Base-by-base conservation (phyloP, 1,284 basidiomycete species). In the Lentinus polychrous region DNA sequence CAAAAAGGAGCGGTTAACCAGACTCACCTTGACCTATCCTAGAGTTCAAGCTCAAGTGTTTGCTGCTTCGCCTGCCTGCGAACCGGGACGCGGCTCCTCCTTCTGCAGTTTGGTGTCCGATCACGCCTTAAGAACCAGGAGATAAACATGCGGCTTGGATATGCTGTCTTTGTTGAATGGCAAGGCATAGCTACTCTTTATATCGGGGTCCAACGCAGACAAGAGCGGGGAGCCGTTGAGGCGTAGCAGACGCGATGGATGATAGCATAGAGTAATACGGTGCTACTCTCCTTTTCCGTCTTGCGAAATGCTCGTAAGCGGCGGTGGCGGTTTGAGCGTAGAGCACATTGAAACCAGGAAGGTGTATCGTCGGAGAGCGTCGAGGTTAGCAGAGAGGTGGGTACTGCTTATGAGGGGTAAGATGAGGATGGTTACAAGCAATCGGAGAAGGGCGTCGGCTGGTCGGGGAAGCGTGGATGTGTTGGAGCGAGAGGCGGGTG, bases 101-200 rank as follows among this genome's bases (percentile, higher is more conserved):
- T n/a, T n/a, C n/a, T n/a, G n/a, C n/a, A n/a, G n/a, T n/a, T n/a
- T n/a, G n/a, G n/a, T n/a, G n/a, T n/a, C n/a, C n/a, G n/a, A n/a
- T n/a, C n/a, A n/a, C n/a, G n/a, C n/a, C n/a, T n/a, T n/a, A n/a
- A n/a, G n/a, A n/a, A n/a, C n/a, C n/a, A 97, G 71, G 6, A 98
- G 78, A 56, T 94, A 88, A 57, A 91, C 79, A 4, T 97, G 65
- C 0, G 92, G 81, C 0, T 74, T 66, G 47, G 87, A 72, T 1
- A 79, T 65, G 91, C 93, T 97, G 60, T 91, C 87, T 3, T 66
- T 64, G 0, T 70, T 55, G 1, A 93, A 64, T 0, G 93, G 90
- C 8, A 94, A 10, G 10, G 5, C 10, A 10, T 38, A 58, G 60
- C 47, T 55, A 22, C 51, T 59, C 56, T 49, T 17, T 47, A 49